A percentile compares a stretch with the other conserved stretches of the same genome.
These are phyloP conservation scores for Leucaena leucocephala DNA, from an alignment of 306 rosid species.

Conservation along the genomic window DNA sequence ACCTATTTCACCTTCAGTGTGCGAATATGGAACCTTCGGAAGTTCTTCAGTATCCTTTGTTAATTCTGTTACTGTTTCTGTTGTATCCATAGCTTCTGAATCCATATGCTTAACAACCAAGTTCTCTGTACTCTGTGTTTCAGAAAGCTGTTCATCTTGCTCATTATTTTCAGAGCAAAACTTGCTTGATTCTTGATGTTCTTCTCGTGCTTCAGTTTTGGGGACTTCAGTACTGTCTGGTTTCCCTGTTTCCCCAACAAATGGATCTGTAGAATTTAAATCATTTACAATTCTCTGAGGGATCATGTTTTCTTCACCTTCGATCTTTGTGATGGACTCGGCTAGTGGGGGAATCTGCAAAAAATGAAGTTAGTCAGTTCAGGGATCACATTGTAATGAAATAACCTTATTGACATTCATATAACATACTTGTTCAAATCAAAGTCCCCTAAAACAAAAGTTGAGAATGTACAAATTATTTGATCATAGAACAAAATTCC, in stretches of 20 bases:
- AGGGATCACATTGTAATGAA: constrained; percentile 11
- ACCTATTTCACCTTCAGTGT: constrained; percentile 7
- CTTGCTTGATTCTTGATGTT: constrained; percentile 19
- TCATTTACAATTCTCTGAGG: constrained; percentile 3
- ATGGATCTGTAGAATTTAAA: constrained; percentile 11
- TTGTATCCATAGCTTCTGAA: constrained; percentile 12
- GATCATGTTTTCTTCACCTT: constrained; percentile 28
- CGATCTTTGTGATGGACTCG: constrained; percentile 32
- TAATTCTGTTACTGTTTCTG: constrained; percentile 25
- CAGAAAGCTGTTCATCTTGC: constrained; percentile 22
- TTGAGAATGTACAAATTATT: constrained; percentile 2
- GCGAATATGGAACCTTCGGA: not conserved
- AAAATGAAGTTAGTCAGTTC: constrained; percentile 2
- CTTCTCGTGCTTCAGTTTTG: constrained; percentile 27
- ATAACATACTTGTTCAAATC: not conserved
- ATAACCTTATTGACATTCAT: not conserved
- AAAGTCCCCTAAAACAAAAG: not conserved
- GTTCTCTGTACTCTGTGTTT: constrained; percentile 19
- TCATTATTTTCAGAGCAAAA: constrained; percentile 5
- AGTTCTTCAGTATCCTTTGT: constrained; percentile 17
- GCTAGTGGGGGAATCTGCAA: constrained; percentile 38
- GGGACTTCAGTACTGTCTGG: constrained; percentile 15
- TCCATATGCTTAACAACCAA: not conserved
- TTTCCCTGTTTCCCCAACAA: constrained; percentile 40
- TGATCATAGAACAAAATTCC: not conserved